Evolutionary conservation across 2,329 filamentous ascomycete species (phyloP), one percentile per base, ranked within the genome.

Genomic region (Aspergillus ustus): DNA sequence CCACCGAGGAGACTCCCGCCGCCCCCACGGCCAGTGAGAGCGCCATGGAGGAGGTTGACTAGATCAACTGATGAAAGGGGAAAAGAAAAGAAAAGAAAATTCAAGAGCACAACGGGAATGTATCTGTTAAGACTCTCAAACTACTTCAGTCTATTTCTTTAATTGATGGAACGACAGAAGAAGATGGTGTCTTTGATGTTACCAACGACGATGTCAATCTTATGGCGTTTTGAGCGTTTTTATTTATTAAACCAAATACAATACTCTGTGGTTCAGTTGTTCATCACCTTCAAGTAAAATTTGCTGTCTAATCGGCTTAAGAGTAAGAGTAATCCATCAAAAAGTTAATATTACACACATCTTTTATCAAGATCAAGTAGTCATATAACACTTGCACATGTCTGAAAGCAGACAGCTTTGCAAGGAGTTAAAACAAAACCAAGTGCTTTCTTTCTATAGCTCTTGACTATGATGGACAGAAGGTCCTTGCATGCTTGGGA

Each of bases 1-100:
- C 84, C 59, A 77, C 79, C 45, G 86, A 87, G 60, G 85, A 83
- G 67, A 80, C 88, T 61, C 83, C 87, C 60, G 82, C 89, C 63
- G 85, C 84, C 58, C 84, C 85, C 72, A 84, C 84, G 61, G 83
- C 90, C 68, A 90, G 89, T 72, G 93, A 97, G 88, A 96, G 91
- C 84, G 90, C 93, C 80, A 99, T 99, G 95, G 95, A 99, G 89
- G 95, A 99, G 89, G 95, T 99, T 79, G 95, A 99, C 87, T 99
- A 96, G 74, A 82, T 66, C 57, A 62, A 57, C 40, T 63, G 60
- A 25, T 64, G 44, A 61, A 67, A 53, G 37, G 29, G 52, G 57
- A 25, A 25, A 25, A 4, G 25, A 25, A 25, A 22, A 19, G 50
- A 53, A 43, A 57, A 52, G 46, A 57, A 54, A 48, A 58, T 45